A percentile compares a stretch with the other conserved stretches of the same genome.
phyloP scores from a whole-genome alignment of 2,329 filamentous ascomycete genomes.

The Ceratocystis cacaofunesta region DNA sequence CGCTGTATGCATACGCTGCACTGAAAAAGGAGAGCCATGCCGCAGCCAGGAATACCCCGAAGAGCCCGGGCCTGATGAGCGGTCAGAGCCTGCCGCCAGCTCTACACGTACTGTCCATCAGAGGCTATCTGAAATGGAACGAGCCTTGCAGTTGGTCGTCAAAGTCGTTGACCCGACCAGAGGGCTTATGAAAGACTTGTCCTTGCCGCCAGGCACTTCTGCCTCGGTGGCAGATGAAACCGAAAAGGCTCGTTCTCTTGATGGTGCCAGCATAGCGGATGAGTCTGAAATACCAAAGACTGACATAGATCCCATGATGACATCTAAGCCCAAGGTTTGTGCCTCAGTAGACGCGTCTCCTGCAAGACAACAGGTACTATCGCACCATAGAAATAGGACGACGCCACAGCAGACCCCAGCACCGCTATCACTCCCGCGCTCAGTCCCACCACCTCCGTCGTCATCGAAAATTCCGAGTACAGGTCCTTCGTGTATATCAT shows the following conservation, averaged over 20 bases:
- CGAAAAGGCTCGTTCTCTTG: background rate
- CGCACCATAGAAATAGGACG: background rate
- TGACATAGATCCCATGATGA: too few species aligned
- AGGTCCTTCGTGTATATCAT: background rate
- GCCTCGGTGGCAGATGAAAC: background rate
- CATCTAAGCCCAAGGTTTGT: background rate
- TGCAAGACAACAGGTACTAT: background rate
- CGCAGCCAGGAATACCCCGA: constrained; percentile 35
- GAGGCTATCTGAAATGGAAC: constrained; percentile 15
- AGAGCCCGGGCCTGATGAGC: constrained; percentile 17
- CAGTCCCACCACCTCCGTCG: background rate
- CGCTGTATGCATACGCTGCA: constrained; percentile 32
- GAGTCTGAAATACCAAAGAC: background rate
- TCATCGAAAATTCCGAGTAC: background rate
- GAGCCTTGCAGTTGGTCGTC: constrained; percentile 10
- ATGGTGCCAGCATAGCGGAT: background rate
- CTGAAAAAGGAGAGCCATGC: constrained; percentile 29
- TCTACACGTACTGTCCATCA: constrained; percentile 12
- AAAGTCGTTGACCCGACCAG: constrained; percentile 4
- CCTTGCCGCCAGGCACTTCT: background rate
- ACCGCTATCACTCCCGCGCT: background rate
- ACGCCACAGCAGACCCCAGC: background rate
- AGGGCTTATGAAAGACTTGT: background rate
- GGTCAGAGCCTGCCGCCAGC: constrained; percentile 3
- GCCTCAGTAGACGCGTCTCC: background rate